Base-by-base conservation (phyloP, 1,284 basidiomycete genomes). In the Exobasidium cylindrosporum region DNA sequence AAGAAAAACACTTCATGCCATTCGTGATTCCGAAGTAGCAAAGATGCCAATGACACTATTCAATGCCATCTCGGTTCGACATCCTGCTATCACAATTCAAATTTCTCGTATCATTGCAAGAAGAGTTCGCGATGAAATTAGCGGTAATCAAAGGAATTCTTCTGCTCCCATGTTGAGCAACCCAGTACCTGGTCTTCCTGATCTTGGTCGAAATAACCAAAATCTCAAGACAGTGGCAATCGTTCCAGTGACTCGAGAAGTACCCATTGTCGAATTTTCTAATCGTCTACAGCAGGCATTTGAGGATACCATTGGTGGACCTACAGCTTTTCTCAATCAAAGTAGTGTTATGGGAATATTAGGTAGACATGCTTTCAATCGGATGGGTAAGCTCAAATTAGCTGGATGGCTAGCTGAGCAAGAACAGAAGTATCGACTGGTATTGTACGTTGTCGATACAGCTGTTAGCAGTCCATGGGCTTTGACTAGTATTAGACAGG, bases 1-100 rank as follows among this genome's bases (percentile, higher is more conserved):
- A 64, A 85, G 88, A 56, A 93, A 89, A 59, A 98, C 95, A 0
- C 86, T 97, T 10, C 95, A 98, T 81, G 95, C 95, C 3, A 98
- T 99, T 68, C 90, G 95, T 72, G 95, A 99, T 79, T 93, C 92
- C 0, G 96, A 99, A 80, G 84, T 99, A n/a, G 96, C 94, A 49
- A 84, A 93, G 52, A 97, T 99, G 89, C 96, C 95, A 0, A 89
- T 92, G 60, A 97, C 95, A 0, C 84, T 99, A 14, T 99, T 98
- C 83, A 97, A 98, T 79, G 95, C 95, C 0, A 95, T 83, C 58
- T 81, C 81, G 59, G 66, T 75, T 58, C 90, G 92, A 60, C 96
- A 97, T 81, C 95, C 96, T 4, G 88, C 90, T 64, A 94, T 94
- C 4, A 97, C 96, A 29, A 89, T 96, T 35, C 92, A 97, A 86